Conservation (phyloP, 2,329 filamentous ascomycete species). For the Zasmidium angulare region DNA sequence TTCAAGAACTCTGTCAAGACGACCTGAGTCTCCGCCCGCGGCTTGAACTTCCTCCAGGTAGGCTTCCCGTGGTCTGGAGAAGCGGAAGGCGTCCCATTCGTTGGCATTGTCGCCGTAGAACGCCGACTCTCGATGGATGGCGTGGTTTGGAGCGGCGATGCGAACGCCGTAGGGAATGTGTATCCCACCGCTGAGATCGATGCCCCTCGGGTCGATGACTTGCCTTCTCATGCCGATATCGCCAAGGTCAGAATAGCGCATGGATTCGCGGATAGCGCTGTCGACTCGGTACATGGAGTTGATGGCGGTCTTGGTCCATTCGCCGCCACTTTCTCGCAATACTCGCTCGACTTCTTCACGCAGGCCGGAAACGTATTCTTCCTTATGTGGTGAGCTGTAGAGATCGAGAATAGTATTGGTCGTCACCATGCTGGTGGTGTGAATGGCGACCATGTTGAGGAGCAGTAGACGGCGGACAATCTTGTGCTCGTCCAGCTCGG, state of each 20-base stretch:
- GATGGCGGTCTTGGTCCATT: conserved; percentile 27
- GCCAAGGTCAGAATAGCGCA: conserved; percentile 22
- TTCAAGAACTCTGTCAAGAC: conserved; percentile 4
- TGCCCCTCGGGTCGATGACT: conserved; percentile 25
- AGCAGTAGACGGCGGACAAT: conserved; percentile 22
- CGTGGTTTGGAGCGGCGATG: conserved; percentile 20
- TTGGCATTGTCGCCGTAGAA: conserved; percentile 22
- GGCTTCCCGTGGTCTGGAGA: not conserved
- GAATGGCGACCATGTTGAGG: conserved; percentile 30
- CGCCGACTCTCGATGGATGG: conserved; percentile 27
- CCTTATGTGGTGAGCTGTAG: conserved; percentile 17
- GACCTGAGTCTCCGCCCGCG: not conserved
- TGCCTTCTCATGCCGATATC: conserved; percentile 23
- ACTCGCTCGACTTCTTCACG: conserved; percentile 26
- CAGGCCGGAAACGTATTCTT: conserved; percentile 21
- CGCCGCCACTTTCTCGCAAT: conserved; percentile 14
- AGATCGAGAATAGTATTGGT: conserved; percentile 28
- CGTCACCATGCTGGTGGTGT: conserved; percentile 25
- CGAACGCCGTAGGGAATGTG: conserved; percentile 27
- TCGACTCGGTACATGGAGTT: conserved; percentile 26
- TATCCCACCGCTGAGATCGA: conserved; percentile 25
- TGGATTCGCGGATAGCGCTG: conserved; percentile 30
- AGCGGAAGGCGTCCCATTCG: conserved; percentile 6
- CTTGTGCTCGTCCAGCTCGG: conserved; percentile 16
- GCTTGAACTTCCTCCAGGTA: conserved; percentile 1